phyloP scores from a whole-genome alignment of 768 basidiomycete genomes.

The Suillus spraguei region DNA sequence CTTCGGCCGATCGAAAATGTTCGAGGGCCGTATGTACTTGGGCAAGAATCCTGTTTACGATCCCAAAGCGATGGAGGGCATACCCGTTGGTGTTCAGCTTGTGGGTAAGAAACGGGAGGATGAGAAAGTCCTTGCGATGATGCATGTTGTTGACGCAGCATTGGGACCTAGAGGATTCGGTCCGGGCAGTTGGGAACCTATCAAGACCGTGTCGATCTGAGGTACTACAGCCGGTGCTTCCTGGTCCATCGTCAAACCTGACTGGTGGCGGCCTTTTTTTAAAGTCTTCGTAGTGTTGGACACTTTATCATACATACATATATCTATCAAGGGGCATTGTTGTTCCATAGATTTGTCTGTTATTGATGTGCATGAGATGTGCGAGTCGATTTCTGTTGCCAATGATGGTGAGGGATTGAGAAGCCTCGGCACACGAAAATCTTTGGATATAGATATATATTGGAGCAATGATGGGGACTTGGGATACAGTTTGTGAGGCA shows the following conservation, averaged over 20 bases:
- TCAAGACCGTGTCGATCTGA: not conserved
- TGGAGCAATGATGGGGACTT: not conserved
- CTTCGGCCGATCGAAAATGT: constrained; percentile 51
- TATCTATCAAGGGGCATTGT: no score
- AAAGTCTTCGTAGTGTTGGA: no score
- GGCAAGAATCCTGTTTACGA: constrained; percentile 63
- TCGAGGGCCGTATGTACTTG: constrained; percentile 64
- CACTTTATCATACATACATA: no score
- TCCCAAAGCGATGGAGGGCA: constrained; percentile 65
- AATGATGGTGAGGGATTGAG: not conserved
- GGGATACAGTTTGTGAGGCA: constrained; percentile 5
- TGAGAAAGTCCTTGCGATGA: constrained; percentile 80
- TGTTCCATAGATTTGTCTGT: no score
- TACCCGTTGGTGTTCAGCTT: constrained; percentile 84
- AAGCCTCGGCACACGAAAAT: not conserved
- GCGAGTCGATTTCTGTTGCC: no score
- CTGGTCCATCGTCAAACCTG: no score
- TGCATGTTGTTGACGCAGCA: constrained; percentile 73
- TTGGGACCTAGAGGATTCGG: constrained; percentile 72
- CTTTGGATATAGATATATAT: constrained; percentile 5
- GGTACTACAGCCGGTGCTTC: not conserved
- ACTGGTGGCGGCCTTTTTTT: no score
- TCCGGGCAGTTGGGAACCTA: constrained; percentile 52
- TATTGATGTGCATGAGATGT: no score
- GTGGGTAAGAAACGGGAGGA: constrained; percentile 82